Evolutionary conservation across 805 yeast genomes (phyloP).

Genomic region (Kockiozyma suomiensis): DNA sequence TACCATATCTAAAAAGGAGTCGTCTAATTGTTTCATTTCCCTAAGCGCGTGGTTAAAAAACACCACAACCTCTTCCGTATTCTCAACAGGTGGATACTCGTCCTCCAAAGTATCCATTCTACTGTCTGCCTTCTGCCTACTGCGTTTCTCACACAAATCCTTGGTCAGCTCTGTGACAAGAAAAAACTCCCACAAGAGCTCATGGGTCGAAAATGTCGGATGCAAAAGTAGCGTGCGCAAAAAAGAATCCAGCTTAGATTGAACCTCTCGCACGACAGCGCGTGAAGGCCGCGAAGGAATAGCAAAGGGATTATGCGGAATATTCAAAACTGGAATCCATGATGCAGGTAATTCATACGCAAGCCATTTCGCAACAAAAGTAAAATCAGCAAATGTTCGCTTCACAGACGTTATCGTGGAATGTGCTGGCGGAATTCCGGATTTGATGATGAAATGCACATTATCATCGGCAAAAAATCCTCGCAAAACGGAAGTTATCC

Average conservation of each 20-base stretch:
- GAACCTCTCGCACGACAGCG: slow-evolving; percentile 43
- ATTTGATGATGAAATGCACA: slow-evolving; percentile 34
- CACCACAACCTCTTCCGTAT: slow-evolving; percentile 28
- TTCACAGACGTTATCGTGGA: slow-evolving; percentile 36
- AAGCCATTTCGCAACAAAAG: slow-evolving; percentile 41
- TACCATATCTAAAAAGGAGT: slow-evolving; percentile 17
- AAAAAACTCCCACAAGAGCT: slow-evolving; percentile 50
- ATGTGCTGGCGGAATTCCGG: slow-evolving; percentile 29
- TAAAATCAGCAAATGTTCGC: slow-evolving; percentile 42
- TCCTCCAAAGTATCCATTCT: slow-evolving; percentile 40
- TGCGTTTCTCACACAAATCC: slow-evolving; percentile 45
- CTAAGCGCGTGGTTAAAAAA: slow-evolving; percentile 33
- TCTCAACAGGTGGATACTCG: slow-evolving; percentile 30
- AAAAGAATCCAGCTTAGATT: slow-evolving; percentile 54
- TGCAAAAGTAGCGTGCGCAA: slow-evolving; percentile 50
- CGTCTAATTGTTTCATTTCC: slow-evolving; percentile 26
- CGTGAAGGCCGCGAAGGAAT: slow-evolving; percentile 41
- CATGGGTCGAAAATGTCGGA: slow-evolving; percentile 44
- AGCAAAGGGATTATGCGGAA: slow-evolving; percentile 39
- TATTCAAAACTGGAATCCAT: slow-evolving; percentile 43
- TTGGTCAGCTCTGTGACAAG: slow-evolving; percentile 40
- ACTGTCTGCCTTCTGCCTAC: slow-evolving; percentile 37
- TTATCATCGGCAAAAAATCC: slow-evolving; percentile 33
- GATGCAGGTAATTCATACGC: slow-evolving; percentile 43
- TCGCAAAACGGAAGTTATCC: slow-evolving; percentile 35